Percentiles rank a stretch among this genome's conserved stretches.
Conservation (phyloP, 768 basidiomycete species). For the Sarcodon sp. region DNA sequence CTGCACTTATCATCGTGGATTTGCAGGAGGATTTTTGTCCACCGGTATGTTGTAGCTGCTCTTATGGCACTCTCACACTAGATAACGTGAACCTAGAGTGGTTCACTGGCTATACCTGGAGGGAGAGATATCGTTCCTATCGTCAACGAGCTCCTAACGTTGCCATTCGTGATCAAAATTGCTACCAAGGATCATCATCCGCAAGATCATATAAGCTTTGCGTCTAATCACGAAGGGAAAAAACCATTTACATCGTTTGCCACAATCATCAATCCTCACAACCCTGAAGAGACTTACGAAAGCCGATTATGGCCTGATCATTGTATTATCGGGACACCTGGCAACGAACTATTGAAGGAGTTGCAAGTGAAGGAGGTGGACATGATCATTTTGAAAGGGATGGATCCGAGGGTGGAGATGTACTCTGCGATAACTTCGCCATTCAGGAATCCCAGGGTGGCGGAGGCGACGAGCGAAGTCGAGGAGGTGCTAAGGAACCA, state of each 20-base stretch:
- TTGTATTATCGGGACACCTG: conserved; percentile 48
- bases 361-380: conserved; percentile 29
- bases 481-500: conserved; percentile 24
- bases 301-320: conserved; percentile 65
- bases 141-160: conserved; percentile 43
- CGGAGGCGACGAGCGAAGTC: conserved; percentile 33
- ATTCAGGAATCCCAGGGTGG: conserved; percentile 35
- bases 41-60: conserved; percentile 7
- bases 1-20: conserved; percentile 62
- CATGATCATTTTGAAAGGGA: conserved; percentile 40
- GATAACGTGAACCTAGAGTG: conserved; percentile 18
- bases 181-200: conserved; percentile 53
- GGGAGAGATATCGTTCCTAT: conserved; percentile 43
- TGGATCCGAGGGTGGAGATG: conserved; percentile 47
- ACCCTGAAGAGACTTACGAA: conserved; percentile 18
- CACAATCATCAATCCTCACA: conserved; percentile 19
- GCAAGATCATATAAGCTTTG: conserved; percentile 59
- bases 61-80: not conserved
- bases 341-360: conserved; percentile 46
- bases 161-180: conserved; percentile 37
- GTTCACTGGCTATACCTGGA: conserved; percentile 56
- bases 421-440: conserved; percentile 59
- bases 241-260: conserved; percentile 26
- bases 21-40: conserved; percentile 76
- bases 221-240: conserved; percentile 30